Evolutionary conservation across 768 basidiomycete genomes (phyloP).

Genomic region (Astraeus odoratus): DNA sequence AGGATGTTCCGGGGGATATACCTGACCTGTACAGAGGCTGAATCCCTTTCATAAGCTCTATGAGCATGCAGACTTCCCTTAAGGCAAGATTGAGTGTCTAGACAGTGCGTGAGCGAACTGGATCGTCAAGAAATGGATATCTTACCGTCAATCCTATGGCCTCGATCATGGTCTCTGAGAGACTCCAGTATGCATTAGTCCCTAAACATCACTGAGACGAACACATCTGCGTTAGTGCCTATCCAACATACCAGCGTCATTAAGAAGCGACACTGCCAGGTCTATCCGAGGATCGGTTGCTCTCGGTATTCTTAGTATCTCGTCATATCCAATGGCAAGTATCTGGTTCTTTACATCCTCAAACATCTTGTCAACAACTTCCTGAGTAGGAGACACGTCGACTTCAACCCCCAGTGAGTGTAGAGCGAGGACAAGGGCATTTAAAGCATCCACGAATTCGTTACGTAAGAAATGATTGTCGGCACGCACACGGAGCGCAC

Average conservation of each 20-base stretch:
- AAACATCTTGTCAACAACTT: slow-evolving; percentile 58
- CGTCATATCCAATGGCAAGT: slow-evolving; percentile 60
- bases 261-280: slow-evolving; percentile 57
- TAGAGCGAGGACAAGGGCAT: slow-evolving; percentile 53
- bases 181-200: slow-evolving; percentile 67
- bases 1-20: slow-evolving; percentile 59
- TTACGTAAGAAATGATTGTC: slow-evolving; percentile 59
- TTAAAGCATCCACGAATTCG: slow-evolving; percentile 48
- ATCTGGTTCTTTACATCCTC: slow-evolving; percentile 68
- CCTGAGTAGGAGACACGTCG: slow-evolving; percentile 42
- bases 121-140: not conserved
- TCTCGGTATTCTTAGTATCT: slow-evolving; percentile 57
- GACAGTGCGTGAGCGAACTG: no score
- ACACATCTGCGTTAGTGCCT: no score
- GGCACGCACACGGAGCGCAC: slow-evolving; percentile 51
- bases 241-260: slow-evolving; percentile 56
- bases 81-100: not conserved
- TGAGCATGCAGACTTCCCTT: not conserved
- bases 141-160: slow-evolving; percentile 61
- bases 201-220: slow-evolving; percentile 29
- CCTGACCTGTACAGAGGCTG: slow-evolving; percentile 41
- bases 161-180: slow-evolving; percentile 47
- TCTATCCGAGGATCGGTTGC: slow-evolving; percentile 53
- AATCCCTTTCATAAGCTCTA: not conserved
- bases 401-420: slow-evolving; percentile 57